A percentile compares a stretch with the other conserved stretches of the same genome.
Conservation (phyloP, 2,329 filamentous ascomycete species). For the Botrytis porri region DNA sequence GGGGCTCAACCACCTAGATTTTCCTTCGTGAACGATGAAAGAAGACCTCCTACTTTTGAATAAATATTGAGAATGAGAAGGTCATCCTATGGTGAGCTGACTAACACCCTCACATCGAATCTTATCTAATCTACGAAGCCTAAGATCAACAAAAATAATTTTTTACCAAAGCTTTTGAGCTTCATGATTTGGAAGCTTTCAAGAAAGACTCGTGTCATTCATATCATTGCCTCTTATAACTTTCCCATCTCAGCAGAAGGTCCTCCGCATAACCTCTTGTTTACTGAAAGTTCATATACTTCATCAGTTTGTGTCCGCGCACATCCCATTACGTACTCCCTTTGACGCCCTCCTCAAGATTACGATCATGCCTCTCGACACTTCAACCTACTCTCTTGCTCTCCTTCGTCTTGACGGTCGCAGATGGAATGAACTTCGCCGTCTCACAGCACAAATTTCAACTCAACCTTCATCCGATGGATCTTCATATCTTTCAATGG, state of each 20-base stretch:
- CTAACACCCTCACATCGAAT: background rate
- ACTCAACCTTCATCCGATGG: constrained; percentile 92
- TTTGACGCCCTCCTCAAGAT: background rate
- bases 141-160: constrained; percentile 9
- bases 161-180: constrained; percentile 2
- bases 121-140: constrained; percentile 5
- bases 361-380: constrained; percentile 76
- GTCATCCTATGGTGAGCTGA: background rate
- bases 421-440: constrained; percentile 94
- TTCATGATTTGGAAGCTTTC: background rate
- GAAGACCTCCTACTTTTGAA: background rate
- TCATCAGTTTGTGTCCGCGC: background rate
- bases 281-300: too few species aligned
- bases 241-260: background rate
- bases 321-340: background rate
- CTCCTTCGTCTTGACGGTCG: constrained; percentile 79
- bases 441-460: constrained; percentile 82
- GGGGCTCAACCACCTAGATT: background rate
- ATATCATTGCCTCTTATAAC: background rate
- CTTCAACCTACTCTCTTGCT: constrained; percentile 83
- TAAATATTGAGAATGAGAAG: background rate
- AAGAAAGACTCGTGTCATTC: background rate
- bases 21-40: background rate
- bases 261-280: background rate
- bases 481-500: constrained; percentile 91